Percentiles rank a stretch among this genome's conserved stretches.
Conservation (phyloP, 2,329 filamentous ascomycete genomes). For the Colletotrichum spinosum region DNA sequence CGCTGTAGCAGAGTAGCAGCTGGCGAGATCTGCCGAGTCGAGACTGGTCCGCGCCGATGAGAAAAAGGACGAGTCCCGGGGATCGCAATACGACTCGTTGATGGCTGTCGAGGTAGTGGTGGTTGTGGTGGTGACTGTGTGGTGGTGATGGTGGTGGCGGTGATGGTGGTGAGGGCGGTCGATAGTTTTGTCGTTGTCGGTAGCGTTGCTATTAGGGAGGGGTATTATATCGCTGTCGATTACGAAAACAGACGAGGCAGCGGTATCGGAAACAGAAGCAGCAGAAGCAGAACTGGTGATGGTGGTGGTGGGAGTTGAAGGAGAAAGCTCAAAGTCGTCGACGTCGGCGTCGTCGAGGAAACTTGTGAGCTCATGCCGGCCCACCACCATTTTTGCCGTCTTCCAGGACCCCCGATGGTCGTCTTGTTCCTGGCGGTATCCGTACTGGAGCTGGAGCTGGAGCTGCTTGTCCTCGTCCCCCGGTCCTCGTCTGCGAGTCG, state of each 20-base stretch:
- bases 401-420: constrained; percentile 23
- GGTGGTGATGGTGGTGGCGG: constrained; percentile 1
- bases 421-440: constrained; percentile 13
- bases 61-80: constrained; percentile 17
- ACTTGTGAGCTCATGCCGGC: constrained; percentile 36
- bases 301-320: not conserved
- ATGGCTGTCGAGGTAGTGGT: not conserved
- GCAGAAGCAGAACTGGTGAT: not conserved
- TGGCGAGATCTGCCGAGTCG: constrained; percentile 13
- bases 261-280: not conserved
- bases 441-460: constrained; percentile 1
- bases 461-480: constrained; percentile 17
- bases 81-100: not conserved
- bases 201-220: not conserved
- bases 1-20: not conserved
- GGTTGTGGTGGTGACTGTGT: not conserved
- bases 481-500: constrained; percentile 19
- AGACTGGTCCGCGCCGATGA: constrained; percentile 23
- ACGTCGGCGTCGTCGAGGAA: constrained; percentile 36
- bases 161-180: not conserved
- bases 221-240: not conserved
- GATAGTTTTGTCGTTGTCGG: not conserved
- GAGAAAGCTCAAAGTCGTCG: constrained; percentile 12
- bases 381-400: constrained; percentile 25
- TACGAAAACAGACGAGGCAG: constrained; percentile 6